Evolutionary conservation across 352 stramenopile genomes (phyloP), one percentile per base, ranked within the genome.

Genomic region (Pythium plurisporium): DNA sequence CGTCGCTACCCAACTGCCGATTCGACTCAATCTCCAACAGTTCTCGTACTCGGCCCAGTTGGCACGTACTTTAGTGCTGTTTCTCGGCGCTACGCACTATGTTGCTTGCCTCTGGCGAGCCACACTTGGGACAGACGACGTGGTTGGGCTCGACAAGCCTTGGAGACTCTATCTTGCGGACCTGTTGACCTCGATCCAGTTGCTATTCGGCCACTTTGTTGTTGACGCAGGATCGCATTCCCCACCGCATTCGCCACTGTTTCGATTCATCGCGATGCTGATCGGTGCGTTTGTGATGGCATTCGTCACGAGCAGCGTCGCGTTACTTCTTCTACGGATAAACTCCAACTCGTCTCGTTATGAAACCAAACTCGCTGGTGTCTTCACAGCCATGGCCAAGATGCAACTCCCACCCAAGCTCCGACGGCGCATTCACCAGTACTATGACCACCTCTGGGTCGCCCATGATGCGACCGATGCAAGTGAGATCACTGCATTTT

Each of bases 401-500:
- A 37, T 86, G 37, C 22, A 73, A 20, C 61, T 93, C 0, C 82
- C 80, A 0, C 10, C 42, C 0, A 27, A 57, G 1, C 40, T 92
- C 3, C 78, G 80, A 2, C 74, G 89, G 17, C 65, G 80, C 19
- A 82, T 89, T 9, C 71, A 73, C 22, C 62, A 80, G 38, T 89
- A 88, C 33, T 91, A 89, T 46, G 73, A 77, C 19, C 73, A 89
- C 52, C 46, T 91, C 14, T 86, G 73, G 68, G 55, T 69, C 40
- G 74, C 88, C 50, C 86, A 89, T 58, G 71, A 89, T 58, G 84
- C 70, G 25, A 41, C 88, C 8, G 72, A 91, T 46, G 42, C n/a
- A n/a, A 70, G 75, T 9, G 61, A 79, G 23, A 70, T 86, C n/a
- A 65, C 72, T 2, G 50, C 63, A 14, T 87, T 91, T 47, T 70